A percentile compares a stretch with the other conserved stretches of the same genome.
These are phyloP conservation scores for Xanthoconium purpureum DNA, from an alignment of 768 basidiomycete genomes.

Conservation along the genomic window DNA sequence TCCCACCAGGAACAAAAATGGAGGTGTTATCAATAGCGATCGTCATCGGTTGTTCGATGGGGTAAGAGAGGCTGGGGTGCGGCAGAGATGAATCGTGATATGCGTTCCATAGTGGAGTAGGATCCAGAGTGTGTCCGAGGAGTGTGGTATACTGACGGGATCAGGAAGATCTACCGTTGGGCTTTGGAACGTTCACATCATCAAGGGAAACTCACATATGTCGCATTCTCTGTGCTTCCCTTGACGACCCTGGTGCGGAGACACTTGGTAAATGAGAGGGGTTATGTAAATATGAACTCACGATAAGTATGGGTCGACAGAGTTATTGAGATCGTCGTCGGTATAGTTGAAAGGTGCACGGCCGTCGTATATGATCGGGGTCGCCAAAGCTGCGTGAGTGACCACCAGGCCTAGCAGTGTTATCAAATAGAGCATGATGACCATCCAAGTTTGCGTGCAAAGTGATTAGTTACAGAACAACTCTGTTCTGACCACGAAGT, in stretches of 20 bases:
- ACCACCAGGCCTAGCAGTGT: neutral
- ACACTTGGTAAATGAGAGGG: neutral
- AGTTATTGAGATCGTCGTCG: conserved; percentile 42
- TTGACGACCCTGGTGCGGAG: conserved; percentile 47
- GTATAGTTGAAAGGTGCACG: conserved; percentile 47
- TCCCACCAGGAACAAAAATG: conserved; percentile 51
- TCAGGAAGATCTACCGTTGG: neutral
- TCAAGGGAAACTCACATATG: conserved; percentile 36
- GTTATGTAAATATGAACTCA: conserved; percentile 28
- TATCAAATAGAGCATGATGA: neutral
- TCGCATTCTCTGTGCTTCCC: conserved; percentile 43
- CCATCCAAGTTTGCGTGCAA: neutral
- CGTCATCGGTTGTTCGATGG: conserved; percentile 49
- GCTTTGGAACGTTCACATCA: neutral
- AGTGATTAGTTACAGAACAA: too few species aligned
- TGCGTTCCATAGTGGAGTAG: conserved; percentile 51
- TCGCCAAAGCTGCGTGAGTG: conserved; percentile 16
- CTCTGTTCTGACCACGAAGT: too few species aligned
- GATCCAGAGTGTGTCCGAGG: conserved; percentile 34
- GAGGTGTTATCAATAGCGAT: conserved; percentile 57
- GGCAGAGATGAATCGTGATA: neutral
- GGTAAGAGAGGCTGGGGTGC: conserved; percentile 14
- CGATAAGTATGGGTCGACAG: conserved; percentile 53
- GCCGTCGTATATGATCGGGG: conserved; percentile 49
- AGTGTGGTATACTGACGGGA: conserved; percentile 41